These are phyloP conservation scores for Coniella vitis DNA, from an alignment of 2,329 filamentous ascomycete species.

Conservation along the genomic window DNA sequence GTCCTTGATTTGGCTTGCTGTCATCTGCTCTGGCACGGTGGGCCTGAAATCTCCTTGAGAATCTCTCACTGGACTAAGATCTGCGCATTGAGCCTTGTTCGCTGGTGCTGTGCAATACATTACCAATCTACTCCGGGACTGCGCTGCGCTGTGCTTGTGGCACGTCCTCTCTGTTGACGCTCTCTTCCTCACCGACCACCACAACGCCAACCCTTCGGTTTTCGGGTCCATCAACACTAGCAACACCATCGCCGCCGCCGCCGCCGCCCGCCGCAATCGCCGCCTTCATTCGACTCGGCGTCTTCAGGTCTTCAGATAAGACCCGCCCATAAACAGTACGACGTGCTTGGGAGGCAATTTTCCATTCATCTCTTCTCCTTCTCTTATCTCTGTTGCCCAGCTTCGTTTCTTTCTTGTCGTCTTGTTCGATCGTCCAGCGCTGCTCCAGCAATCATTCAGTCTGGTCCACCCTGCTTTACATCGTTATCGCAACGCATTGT, in stretches of 20 bases:
- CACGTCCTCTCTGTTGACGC: constrained; percentile 5
- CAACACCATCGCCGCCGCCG: constrained; percentile 14
- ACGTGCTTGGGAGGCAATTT: constrained; percentile 13
- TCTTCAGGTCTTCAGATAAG: constrained; percentile 12
- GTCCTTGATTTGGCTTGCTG: constrained; percentile 8
- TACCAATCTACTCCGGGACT: not conserved
- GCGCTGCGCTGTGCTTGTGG: not conserved
- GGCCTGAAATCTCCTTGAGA: constrained; percentile 4
- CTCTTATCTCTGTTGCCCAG: constrained; percentile 15
- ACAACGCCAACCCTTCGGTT: too few species aligned
- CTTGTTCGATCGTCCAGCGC: constrained; percentile 16
- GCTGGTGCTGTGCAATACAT: constrained; percentile 4
- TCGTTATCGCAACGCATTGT: constrained; percentile 4
- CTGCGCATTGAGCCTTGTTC: constrained; percentile 1
- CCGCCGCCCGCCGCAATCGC: not conserved
- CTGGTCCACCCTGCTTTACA: not conserved
- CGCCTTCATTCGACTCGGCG: not conserved
- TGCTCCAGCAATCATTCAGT: constrained; percentile 11
- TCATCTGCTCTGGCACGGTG: not conserved
- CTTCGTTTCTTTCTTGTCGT: constrained; percentile 11
- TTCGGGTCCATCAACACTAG: not conserved
- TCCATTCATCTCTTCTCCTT: constrained; percentile 13
- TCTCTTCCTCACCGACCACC: not conserved
- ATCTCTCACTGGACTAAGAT: constrained; percentile 3
- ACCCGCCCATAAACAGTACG: constrained; percentile 18